These are phyloP conservation scores for Oidiodendron maius DNA, from an alignment of 495 filamentous ascomycete species.

Conservation along the genomic window DNA sequence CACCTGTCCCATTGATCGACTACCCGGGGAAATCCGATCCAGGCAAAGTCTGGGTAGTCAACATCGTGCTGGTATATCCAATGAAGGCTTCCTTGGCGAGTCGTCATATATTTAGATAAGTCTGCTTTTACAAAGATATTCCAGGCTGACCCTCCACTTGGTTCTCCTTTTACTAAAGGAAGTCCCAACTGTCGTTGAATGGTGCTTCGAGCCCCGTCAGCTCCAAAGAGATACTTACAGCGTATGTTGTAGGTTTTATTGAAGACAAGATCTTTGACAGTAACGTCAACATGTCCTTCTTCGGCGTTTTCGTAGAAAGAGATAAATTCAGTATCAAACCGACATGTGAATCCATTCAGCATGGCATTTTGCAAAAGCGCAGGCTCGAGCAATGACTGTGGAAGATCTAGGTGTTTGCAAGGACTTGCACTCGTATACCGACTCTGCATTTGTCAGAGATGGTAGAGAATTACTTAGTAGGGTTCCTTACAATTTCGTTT, in stretches of 20 bases:
- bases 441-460: constrained; percentile 36
- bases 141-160: constrained; percentile 37
- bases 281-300: background rate
- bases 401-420: constrained; percentile 41
- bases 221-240: constrained; percentile 51
- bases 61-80: constrained; percentile 36
- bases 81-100: constrained; percentile 49
- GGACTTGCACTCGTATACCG: constrained; percentile 49
- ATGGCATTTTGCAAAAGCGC: constrained; percentile 39
- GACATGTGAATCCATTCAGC: background rate
- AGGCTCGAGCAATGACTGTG: constrained; percentile 47
- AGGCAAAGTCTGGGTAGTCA: constrained; percentile 30
- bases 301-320: background rate
- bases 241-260: constrained; percentile 34
- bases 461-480: too few relatives aligned
- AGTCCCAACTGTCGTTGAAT: constrained; percentile 38
- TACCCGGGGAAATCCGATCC: constrained; percentile 32
- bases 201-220: constrained; percentile 48
- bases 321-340: constrained; percentile 27
- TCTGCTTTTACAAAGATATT: constrained; percentile 47
- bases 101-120: constrained; percentile 40
- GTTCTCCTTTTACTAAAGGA: constrained; percentile 31
- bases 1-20: constrained; percentile 39
- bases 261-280: background rate
- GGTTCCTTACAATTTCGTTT: too few relatives aligned